Conservation (phyloP, 768 basidiomycete species). For the Hygrophoropsis aurantiaca region DNA sequence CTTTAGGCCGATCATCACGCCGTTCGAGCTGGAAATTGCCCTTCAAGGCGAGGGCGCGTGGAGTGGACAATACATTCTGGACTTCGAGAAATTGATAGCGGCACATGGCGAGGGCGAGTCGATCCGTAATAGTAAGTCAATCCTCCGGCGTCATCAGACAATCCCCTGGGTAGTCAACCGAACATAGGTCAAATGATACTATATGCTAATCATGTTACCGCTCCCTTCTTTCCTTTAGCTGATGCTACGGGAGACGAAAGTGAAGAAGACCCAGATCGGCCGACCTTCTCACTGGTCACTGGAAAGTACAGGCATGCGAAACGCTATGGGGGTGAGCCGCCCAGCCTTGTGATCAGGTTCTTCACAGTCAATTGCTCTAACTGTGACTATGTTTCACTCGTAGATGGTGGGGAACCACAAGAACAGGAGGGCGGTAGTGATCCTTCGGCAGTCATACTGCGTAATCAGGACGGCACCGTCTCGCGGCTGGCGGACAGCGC, state of each 20-base stretch:
- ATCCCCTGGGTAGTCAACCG: no score
- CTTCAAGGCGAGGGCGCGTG: slow-evolving; percentile 67
- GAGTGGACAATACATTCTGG: slow-evolving; percentile 78
- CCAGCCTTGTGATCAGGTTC: background rate
- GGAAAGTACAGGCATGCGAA: slow-evolving; percentile 83
- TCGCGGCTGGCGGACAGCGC: slow-evolving; percentile 61
- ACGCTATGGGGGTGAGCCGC: slow-evolving; percentile 53
- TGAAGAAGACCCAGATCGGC: slow-evolving; percentile 63
- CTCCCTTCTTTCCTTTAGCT: slow-evolving; percentile 8
- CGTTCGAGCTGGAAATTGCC: slow-evolving; percentile 85
- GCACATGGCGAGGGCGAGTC: slow-evolving; percentile 23
- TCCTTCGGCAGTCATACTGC: slow-evolving; percentile 50
- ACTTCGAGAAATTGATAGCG: slow-evolving; percentile 63
- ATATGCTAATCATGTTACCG: no score
- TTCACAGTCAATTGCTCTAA: background rate
- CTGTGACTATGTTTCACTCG: background rate
- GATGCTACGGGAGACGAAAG: slow-evolving; percentile 18
- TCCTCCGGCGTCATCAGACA: no score
- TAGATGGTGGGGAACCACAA: slow-evolving; percentile 7
- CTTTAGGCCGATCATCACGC: slow-evolving; percentile 87
- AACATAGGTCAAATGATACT: no score
- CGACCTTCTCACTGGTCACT: slow-evolving; percentile 82
- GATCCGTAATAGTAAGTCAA: no score
- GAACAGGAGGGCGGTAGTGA: slow-evolving; percentile 11
- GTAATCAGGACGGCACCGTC: slow-evolving; percentile 65